phyloP scores from a whole-genome alignment of 2,329 filamentous ascomycete genomes.

The Cercospora janseana region DNA sequence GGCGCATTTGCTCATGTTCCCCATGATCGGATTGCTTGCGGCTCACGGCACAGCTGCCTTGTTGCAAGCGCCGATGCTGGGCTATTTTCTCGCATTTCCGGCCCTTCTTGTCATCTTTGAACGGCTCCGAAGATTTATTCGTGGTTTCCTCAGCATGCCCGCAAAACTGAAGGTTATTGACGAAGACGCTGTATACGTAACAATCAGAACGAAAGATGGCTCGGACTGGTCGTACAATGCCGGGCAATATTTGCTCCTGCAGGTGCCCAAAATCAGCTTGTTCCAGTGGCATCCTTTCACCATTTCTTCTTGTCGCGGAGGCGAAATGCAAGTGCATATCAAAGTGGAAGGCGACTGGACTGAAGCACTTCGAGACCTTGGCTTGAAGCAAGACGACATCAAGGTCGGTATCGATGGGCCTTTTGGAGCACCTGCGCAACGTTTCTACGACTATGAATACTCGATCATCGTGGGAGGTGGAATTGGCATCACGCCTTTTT shows the following conservation, averaged over 20 bases:
- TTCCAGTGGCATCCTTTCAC: constrained; percentile 63
- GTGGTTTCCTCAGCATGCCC: constrained; percentile 51
- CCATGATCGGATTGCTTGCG: constrained; percentile 56
- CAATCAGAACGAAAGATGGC: constrained; percentile 49
- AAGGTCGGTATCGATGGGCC: constrained; percentile 57
- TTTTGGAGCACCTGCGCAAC: constrained; percentile 58
- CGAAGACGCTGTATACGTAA: constrained; percentile 54
- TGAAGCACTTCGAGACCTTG: constrained; percentile 46
- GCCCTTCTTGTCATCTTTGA: constrained; percentile 53
- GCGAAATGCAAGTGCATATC: constrained; percentile 56
- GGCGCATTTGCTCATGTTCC: constrained; percentile 58
- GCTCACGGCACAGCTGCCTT: constrained; percentile 54
- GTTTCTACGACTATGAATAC: constrained; percentile 59
- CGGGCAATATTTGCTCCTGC: constrained; percentile 59
- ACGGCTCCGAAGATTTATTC: constrained; percentile 46
- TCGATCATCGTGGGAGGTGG: constrained; percentile 57
- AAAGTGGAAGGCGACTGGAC: constrained; percentile 61
- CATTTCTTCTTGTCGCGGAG: constrained; percentile 55
- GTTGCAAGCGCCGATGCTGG: constrained; percentile 57
- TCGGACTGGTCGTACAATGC: constrained; percentile 55
- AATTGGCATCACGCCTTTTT: constrained; percentile 59
- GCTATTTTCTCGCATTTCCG: constrained; percentile 57
- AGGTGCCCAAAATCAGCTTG: constrained; percentile 53
- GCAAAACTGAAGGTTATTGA: constrained; percentile 53
- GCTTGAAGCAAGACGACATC: constrained; percentile 41